Evolutionary conservation across 768 basidiomycete genomes (phyloP), one percentile per base, ranked within the genome.

Genomic region (Suillus fuscotomentosus): DNA sequence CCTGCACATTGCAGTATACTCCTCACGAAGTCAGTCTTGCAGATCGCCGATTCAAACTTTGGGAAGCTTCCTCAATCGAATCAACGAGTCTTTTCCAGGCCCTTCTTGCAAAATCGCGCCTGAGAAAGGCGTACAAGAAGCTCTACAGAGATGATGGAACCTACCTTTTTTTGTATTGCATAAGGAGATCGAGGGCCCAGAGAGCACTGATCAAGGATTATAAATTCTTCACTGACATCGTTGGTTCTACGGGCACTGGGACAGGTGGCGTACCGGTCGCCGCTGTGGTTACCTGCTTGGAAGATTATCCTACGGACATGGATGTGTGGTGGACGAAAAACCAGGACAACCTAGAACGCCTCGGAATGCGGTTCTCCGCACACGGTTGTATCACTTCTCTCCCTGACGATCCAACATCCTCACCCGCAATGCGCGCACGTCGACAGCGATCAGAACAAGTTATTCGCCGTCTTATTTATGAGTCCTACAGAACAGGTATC

Each of bases 211-310:
- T 66, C 36, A 74, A 67, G 61, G 78, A 53, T 20, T 53, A 53
- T 53, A 20, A 53, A 73, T 59, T 79, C 75, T 76, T 56, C 69
- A 63, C 22, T 31, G 63, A 31, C 43, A 61, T 75, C 31, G 31
- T 53, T 5, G 17, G 51, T 31, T 53, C 51, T 0, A 31, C 51
- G 0, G 2, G 31, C 17, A 17, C 15, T 31, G 17, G 0, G 3
- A 3, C 31, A 8, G 36, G 59, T 7, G 24, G 69, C 8, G 73
- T 78, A 8, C 80, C 82, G 1, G 75, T 79, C 55, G 72, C 75
- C 14, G 65, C 81, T 20, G 76, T 78, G n/a, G 72, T 81, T 6
- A 82, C 79, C 2, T 78, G 77, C 36, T 72, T 82, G 38, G 82
- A 81, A 62, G 70, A 77, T 24, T 63, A 75, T 36, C 64, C 66